Conservation (phyloP, 2,329 filamentous ascomycete genomes). For the Colletotrichum eremochloae region DNA sequence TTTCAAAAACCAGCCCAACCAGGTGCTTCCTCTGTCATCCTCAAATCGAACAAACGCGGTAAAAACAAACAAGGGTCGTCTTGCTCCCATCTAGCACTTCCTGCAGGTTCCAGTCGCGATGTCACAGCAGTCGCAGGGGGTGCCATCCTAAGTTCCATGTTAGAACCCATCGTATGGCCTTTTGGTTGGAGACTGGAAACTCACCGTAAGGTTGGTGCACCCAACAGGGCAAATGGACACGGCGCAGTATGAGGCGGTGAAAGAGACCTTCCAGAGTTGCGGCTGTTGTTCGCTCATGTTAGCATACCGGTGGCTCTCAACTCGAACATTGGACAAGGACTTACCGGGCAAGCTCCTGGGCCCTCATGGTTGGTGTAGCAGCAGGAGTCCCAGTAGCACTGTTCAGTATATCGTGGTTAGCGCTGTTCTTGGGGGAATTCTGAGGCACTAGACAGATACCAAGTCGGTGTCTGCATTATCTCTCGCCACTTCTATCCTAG, state of each 20-base stretch:
- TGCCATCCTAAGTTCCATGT: background rate
- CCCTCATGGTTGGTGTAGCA: background rate
- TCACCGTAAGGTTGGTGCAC: background rate
- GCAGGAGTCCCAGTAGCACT: slow-evolving; percentile 1
- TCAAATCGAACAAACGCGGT: background rate
- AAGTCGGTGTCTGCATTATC: background rate
- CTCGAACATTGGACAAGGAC: background rate
- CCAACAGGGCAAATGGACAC: background rate
- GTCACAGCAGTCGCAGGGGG: background rate
- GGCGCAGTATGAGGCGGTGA: background rate
- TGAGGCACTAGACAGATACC: background rate
- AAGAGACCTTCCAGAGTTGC: background rate
- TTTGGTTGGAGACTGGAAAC: background rate
- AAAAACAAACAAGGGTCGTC: background rate
- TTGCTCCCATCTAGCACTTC: background rate
- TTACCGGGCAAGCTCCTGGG: slow-evolving; percentile 1
- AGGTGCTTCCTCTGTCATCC: background rate
- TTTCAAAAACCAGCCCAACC: background rate
- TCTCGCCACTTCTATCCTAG: background rate
- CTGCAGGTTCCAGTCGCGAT: background rate
- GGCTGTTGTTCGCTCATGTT: background rate
- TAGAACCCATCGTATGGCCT: background rate
- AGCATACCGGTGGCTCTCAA: background rate
- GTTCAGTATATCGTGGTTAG: background rate
- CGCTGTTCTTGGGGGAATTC: background rate